Conservation (phyloP, 1,284 basidiomycete genomes). For the Leccinum pachyderme region DNA sequence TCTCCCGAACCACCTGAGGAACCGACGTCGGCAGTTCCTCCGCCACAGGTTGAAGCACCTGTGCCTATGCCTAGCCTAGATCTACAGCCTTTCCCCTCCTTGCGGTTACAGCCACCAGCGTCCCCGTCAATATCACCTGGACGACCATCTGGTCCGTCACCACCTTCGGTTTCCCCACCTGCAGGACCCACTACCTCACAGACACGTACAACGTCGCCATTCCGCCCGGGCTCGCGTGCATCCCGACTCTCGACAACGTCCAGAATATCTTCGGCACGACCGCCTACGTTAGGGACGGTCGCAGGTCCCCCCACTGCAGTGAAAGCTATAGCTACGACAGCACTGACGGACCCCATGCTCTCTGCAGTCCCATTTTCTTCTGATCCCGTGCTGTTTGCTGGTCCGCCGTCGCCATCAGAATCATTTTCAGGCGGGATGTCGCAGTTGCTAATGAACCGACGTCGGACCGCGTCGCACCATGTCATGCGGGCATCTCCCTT, state of each 20-base stretch:
- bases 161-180: slow-evolving; percentile 31
- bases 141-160: slow-evolving; percentile 16
- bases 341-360: slow-evolving; percentile 54
- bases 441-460: slow-evolving; percentile 43
- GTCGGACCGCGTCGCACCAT: slow-evolving; percentile 58
- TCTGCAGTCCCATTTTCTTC: slow-evolving; percentile 42
- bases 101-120: slow-evolving; percentile 22
- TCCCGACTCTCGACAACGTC: slow-evolving; percentile 66
- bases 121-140: slow-evolving; percentile 38
- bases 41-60: slow-evolving; percentile 19
- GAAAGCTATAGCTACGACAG: slow-evolving; percentile 69
- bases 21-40: slow-evolving; percentile 29
- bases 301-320: slow-evolving; percentile 38
- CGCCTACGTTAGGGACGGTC: slow-evolving; percentile 53
- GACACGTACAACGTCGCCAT: slow-evolving; percentile 46
- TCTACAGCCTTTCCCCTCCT: not conserved
- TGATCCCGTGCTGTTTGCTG: slow-evolving; percentile 37
- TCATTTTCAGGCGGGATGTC: slow-evolving; percentile 57
- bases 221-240: slow-evolving; percentile 65
- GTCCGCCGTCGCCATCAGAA: slow-evolving; percentile 56
- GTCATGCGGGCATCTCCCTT: slow-evolving; percentile 48
- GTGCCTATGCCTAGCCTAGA: slow-evolving; percentile 1
- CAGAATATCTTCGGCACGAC: slow-evolving; percentile 55
- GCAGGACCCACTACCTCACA: slow-evolving; percentile 26
- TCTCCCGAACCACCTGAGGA: slow-evolving; percentile 38